Conservation (phyloP, 257 asterid species). For the Mitragyna speciosa region DNA sequence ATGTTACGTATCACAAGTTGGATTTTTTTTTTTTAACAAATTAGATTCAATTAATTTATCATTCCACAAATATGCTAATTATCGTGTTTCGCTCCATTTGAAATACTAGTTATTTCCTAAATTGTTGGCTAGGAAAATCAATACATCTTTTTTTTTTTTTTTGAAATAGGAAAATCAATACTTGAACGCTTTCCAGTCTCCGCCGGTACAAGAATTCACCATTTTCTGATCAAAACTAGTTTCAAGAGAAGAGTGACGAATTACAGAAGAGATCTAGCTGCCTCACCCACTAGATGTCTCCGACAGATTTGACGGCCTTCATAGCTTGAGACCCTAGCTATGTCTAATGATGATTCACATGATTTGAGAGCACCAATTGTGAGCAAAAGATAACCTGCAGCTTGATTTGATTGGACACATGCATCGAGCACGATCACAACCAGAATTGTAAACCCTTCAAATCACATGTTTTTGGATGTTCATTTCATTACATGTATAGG, state of each 20-base stretch:
- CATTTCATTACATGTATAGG: neutral
- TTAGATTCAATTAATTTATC: neutral
- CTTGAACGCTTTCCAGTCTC: neutral
- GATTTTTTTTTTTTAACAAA: no score
- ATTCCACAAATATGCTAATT: no score
- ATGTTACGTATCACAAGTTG: neutral
- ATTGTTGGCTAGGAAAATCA: neutral
- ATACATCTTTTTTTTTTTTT: no score
- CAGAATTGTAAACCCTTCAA: neutral
- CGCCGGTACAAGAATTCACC: neutral
- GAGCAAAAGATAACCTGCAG: neutral
- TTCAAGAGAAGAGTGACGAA: neutral
- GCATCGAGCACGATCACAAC: neutral
- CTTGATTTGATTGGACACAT: neutral
- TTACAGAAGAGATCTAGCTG: neutral
- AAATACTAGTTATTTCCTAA: no score
- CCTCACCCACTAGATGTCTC: neutral
- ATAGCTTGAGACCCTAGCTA: neutral
- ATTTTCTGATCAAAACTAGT: neutral
- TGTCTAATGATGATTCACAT: neutral
- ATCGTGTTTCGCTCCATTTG: neutral
- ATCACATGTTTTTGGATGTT: neutral
- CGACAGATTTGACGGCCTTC: conserved; percentile 12
- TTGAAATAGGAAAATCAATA: no score
- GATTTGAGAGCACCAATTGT: neutral